Conservation (phyloP, 208 protist species). For the Herpetomonas samuelpessoai region DNA sequence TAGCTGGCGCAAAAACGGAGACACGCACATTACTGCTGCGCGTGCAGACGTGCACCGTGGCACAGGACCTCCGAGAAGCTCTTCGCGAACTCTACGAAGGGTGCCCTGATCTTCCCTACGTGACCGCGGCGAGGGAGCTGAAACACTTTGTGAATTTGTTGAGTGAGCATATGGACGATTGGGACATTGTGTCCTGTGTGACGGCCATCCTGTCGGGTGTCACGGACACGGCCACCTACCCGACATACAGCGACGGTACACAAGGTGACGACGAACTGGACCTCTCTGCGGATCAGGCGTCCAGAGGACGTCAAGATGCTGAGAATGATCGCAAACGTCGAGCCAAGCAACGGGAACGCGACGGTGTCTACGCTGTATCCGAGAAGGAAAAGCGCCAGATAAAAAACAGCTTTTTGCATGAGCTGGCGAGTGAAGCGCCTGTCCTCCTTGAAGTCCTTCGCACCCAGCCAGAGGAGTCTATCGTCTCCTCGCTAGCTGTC, state of each 20-base stretch:
- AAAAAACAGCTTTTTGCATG: slow-evolving; percentile 47
- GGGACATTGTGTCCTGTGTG: slow-evolving; percentile 32
- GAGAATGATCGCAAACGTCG: no score
- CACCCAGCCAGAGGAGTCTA: no score
- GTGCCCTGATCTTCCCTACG: slow-evolving; percentile 53
- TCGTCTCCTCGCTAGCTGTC: background rate
- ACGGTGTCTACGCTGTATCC: slow-evolving; percentile 10
- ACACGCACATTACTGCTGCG: slow-evolving; percentile 69
- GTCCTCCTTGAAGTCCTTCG: slow-evolving; percentile 46
- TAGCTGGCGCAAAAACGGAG: no score
- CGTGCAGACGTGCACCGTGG: slow-evolving; percentile 68
- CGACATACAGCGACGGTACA: slow-evolving; percentile 13
- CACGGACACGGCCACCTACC: slow-evolving; percentile 51
- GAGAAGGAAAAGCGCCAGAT: slow-evolving; percentile 39
- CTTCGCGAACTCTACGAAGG: slow-evolving; percentile 42
- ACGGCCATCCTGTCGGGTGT: slow-evolving; percentile 51
- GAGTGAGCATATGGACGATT: slow-evolving; percentile 30
- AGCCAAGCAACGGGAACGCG: slow-evolving; percentile 6
- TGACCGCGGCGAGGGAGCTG: slow-evolving; percentile 38
- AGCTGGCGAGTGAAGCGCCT: slow-evolving; percentile 39
- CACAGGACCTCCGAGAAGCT: slow-evolving; percentile 79
- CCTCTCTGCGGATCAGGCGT: background rate
- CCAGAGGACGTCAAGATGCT: no score
- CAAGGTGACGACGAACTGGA: slow-evolving; percentile 2
- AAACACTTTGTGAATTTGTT: slow-evolving; percentile 38